Evolutionary conservation across 331 rosid species (phyloP).

Genomic region (Rosa hybrid): DNA sequence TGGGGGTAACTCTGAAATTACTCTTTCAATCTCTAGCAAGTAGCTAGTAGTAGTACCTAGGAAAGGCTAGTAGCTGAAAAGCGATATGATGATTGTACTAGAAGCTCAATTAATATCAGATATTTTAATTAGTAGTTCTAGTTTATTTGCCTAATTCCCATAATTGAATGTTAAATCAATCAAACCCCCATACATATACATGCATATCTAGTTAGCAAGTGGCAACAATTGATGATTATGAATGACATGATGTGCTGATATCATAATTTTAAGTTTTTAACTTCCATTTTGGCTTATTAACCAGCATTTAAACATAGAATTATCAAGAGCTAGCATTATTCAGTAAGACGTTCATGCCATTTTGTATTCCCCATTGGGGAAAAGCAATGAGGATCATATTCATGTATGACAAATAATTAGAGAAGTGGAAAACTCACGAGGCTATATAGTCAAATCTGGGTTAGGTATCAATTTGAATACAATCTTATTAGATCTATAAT

Average conservation of each 20-base stretch:
- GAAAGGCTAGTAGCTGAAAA: background rate
- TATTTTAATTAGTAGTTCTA: background rate
- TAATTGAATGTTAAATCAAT: background rate
- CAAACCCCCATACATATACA: background rate
- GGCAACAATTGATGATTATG: background rate
- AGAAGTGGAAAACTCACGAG: conserved; percentile 40
- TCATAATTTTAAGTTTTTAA: background rate
- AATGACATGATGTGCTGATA: background rate
- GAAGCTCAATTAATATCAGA: conserved; percentile 7
- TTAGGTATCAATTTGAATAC: conserved; percentile 37
- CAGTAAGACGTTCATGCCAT: background rate
- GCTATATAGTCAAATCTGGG: conserved; percentile 36
- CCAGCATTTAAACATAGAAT: background rate
- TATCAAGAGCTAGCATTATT: background rate
- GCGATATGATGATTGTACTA: background rate
- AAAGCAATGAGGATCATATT: background rate
- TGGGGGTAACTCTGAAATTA: conserved; percentile 9
- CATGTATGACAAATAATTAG: conserved; percentile 14
- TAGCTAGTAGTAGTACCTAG: background rate
- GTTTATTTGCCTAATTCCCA: background rate
- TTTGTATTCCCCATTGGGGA: background rate
- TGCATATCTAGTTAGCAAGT: background rate
- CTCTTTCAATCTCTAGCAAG: background rate
- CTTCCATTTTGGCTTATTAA: background rate
- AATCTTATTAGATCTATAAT: conserved; percentile 32